Base-by-base conservation (phyloP, 192 early-diverging fungal species). In the Coemansia sp. region DNA sequence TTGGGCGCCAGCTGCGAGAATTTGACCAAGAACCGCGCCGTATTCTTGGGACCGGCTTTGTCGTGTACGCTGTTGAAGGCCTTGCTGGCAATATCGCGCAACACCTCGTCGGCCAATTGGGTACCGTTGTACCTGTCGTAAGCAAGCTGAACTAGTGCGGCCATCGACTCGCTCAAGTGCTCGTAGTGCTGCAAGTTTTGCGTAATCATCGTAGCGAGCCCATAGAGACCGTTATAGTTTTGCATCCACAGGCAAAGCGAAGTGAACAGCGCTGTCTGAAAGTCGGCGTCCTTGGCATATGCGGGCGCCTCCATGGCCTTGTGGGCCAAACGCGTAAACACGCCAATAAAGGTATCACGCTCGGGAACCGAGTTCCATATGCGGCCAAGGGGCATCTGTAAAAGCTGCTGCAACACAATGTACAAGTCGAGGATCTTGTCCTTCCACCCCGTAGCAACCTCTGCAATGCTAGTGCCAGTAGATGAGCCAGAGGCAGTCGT, bases 141-240 rank as follows among this genome's bases (percentile, higher is more conserved):
- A 14, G 93, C 71, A 63, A 85, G 67, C 35, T 88, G 85, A 32
- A 96, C 70, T 6, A 95, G 86, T 49, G 88, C 87, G 3, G 94
- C 94, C 92, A 95, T 93, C 11, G 89, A 81, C 65, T 95, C 93
- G 46, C 92, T 86, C 37, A 89, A 83, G 66, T 93, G 91, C 59
- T 94, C 93, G 81, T 90, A 95, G 65, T 92, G 93, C 74, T 93
- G 91, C 32, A 95, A 76, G 76, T 91, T 88, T 72, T 93, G 92
- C 47, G 92, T 87, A 28, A 95, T 90, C 42, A 90, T 89, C 3
- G 91, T 92, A 67, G 87, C 91, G 26, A 84, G 88, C 82, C 92
- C 89, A 70, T 89, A 90, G 35, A 86, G 87, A 6, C 90, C 87
- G 68, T 95, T 91, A 72, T 94, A 93, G 49, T 88, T 84, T 52